A percentile compares a stretch with the other conserved stretches of the same genome.
These are phyloP conservation scores for Durotheca rogersii DNA, from an alignment of 495 filamentous ascomycete species.

Conservation along the genomic window DNA sequence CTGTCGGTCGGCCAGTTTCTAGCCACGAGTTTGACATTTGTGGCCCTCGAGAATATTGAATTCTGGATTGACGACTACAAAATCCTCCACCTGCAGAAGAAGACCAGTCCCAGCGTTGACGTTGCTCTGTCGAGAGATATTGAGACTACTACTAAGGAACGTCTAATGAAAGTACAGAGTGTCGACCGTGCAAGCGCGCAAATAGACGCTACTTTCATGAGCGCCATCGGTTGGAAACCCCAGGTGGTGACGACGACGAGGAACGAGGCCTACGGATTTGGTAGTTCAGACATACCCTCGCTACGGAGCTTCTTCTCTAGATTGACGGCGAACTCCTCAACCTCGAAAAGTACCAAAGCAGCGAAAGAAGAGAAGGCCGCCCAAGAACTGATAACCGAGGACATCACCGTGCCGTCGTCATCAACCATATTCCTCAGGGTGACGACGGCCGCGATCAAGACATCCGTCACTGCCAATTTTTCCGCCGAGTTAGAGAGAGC, in stretches of 20 bases:
- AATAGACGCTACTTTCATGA: constrained; percentile 91
- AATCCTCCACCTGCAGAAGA: constrained; percentile 75
- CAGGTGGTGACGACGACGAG: constrained; percentile 42
- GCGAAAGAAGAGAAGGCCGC: constrained; percentile 54
- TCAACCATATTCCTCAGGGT: constrained; percentile 86
- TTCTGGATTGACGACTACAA: constrained; percentile 87
- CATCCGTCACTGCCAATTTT: constrained; percentile 64
- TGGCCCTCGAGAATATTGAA: constrained; percentile 82
- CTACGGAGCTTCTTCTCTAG: constrained; percentile 79
- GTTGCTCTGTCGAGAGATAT: constrained; percentile 78
- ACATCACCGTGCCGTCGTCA: constrained; percentile 62
- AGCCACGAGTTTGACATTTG: constrained; percentile 93
- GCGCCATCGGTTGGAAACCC: constrained; percentile 78
- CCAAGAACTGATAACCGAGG: constrained; percentile 61
- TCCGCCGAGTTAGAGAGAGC: constrained; percentile 89
- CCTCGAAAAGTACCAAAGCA: constrained; percentile 46
- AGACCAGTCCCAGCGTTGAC: constrained; percentile 69
- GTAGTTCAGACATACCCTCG: constrained; percentile 51
- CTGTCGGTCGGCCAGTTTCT: constrained; percentile 87
- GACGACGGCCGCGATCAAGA: constrained; percentile 77
- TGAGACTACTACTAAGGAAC: constrained; percentile 75
- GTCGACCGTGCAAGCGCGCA: constrained; percentile 81
- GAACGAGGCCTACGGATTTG: constrained; percentile 40
- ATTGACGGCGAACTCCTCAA: constrained; percentile 49
- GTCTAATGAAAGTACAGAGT: constrained; percentile 74